phyloP scores from a whole-genome alignment of 192 early-diverging fungal genomes.

The Coemansia sp. region DNA sequence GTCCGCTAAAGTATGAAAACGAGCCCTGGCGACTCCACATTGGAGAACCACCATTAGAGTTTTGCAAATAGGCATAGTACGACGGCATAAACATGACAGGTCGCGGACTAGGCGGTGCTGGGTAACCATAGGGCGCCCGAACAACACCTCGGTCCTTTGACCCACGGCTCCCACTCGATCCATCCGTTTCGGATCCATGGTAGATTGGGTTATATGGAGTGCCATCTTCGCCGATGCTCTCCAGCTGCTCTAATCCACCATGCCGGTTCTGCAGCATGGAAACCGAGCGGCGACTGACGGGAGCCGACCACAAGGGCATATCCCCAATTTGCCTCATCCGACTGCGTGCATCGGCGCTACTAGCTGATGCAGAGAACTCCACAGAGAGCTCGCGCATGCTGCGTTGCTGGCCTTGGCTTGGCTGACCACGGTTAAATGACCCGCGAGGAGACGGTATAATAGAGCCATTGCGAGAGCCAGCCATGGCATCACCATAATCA shows the following conservation, averaged over 20 bases:
- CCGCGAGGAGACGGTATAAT: slow-evolving; percentile 35
- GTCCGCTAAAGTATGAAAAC: slow-evolving; percentile 14
- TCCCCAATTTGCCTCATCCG: slow-evolving; percentile 17
- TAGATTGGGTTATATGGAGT: slow-evolving; percentile 1
- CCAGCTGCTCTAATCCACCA: slow-evolving; percentile 18
- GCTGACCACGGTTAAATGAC: slow-evolving; percentile 17
- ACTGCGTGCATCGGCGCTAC: slow-evolving; percentile 19
- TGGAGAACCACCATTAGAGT: neutral
- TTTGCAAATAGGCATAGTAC: slow-evolving; percentile 17
- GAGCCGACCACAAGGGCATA: slow-evolving; percentile 32
- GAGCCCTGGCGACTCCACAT: slow-evolving; percentile 40
- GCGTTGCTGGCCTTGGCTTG: slow-evolving; percentile 13
- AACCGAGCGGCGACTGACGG: slow-evolving; percentile 31
- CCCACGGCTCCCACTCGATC: neutral
- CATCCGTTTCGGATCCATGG: neutral
- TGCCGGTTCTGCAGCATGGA: slow-evolving; percentile 34
- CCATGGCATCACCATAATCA: slow-evolving; percentile 19
- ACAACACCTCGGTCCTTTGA: slow-evolving; percentile 7
- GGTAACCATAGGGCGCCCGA: neutral
- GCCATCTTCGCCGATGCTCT: slow-evolving; percentile 43
- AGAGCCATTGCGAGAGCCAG: slow-evolving; percentile 17
- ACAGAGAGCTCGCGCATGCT: slow-evolving; percentile 33
- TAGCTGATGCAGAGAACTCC: slow-evolving; percentile 12
- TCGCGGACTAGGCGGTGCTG: slow-evolving; percentile 10
- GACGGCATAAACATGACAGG: slow-evolving; percentile 26